Evolutionary conservation across 805 yeast genomes (phyloP), one percentile per base, ranked within the genome.

Genomic region (Citeromyces matritensis): DNA sequence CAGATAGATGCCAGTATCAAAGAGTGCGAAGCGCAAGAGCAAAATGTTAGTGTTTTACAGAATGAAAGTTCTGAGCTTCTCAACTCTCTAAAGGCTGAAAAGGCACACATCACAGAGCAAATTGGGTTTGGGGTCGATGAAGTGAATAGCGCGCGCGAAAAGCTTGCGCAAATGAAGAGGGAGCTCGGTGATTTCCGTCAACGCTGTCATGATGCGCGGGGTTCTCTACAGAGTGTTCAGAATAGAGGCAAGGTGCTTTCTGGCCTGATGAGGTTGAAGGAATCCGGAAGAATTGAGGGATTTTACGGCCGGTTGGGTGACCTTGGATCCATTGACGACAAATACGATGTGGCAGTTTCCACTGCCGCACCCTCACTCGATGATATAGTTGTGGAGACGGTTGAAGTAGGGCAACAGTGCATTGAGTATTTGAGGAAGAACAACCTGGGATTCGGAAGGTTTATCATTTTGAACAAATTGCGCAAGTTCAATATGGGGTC

Each of bases 301-400:
- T 82, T 88, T 42, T 65, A 82, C 48, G 98, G 97, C 0, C 63
- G 95, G 38, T 57, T 91, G 10, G 99, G 98, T 11, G 94, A 84
- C 42, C 57, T 91, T 29, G 99, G 95, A n/a, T 65, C 68, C 2
- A 91, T 91, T 39, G 95, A 84, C 48, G 82, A 79, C 39, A 67
- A 70, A 43, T 91, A 80, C 49, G 97, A 93, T 53, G 69, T 85
- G 32, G 98, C 98, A 0, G 73, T 91, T 6, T 85, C 97, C 0
- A 91, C 97, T 0, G 97, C 95, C 0, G 84, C 91, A 40, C 85
- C 94, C 1, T 75, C 86, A 6, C 60, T 91, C 35, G 94, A 88
- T 48, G 88, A 93, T 38, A 73, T 85, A 64, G 97, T 91, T 11
- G 97, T 91, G 3, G 96, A 85, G 30, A 59, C 72, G 0, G 76